Conservation (phyloP, 495 filamentous ascomycete species). For the Xylaria cubensis region DNA sequence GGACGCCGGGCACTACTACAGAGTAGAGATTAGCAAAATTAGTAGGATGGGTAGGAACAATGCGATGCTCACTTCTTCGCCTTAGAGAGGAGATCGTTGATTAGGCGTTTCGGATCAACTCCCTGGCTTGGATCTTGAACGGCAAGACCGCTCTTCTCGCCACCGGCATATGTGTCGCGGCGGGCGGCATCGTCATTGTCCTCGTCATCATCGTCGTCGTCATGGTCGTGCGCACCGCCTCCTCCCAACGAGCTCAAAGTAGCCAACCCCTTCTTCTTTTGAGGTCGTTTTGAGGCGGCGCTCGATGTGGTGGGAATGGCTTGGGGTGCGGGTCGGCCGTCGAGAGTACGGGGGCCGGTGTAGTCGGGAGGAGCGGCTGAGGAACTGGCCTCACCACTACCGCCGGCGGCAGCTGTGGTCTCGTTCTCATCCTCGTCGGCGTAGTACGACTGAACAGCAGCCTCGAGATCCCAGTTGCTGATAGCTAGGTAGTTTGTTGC, state of each 20-base stretch:
- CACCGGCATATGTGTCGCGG: conserved; percentile 89
- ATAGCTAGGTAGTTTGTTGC: conserved; percentile 72
- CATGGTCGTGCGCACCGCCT: conserved; percentile 48
- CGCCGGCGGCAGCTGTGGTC: conserved; percentile 45
- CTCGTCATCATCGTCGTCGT: conserved; percentile 63
- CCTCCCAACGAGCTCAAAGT: conserved; percentile 63
- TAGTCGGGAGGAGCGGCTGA: conserved; percentile 45
- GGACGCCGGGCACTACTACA: conserved; percentile 65
- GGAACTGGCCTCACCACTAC: conserved; percentile 11
- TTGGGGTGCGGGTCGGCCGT: conserved; percentile 60
- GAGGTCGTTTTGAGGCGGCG: conserved; percentile 46
- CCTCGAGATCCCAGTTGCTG: conserved; percentile 73
- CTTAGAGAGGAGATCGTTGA: conserved; percentile 81
- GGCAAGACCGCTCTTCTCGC: conserved; percentile 94
- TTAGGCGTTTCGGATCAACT: conserved; percentile 68
- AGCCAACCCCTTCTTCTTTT: conserved; percentile 59
- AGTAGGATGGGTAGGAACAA: neutral
- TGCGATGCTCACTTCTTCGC: conserved; percentile 66
- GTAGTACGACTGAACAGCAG: conserved; percentile 73
- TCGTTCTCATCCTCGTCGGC: conserved; percentile 72
- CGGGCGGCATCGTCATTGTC: conserved; percentile 64
- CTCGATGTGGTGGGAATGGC: conserved; percentile 47
- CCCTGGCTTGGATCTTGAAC: conserved; percentile 80
- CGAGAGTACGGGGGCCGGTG: conserved; percentile 62
- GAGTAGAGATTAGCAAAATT: conserved; percentile 20